phyloP scores from a whole-genome alignment of 441 rosid genomes.

The Pelargonium myrrhifolium region DNA sequence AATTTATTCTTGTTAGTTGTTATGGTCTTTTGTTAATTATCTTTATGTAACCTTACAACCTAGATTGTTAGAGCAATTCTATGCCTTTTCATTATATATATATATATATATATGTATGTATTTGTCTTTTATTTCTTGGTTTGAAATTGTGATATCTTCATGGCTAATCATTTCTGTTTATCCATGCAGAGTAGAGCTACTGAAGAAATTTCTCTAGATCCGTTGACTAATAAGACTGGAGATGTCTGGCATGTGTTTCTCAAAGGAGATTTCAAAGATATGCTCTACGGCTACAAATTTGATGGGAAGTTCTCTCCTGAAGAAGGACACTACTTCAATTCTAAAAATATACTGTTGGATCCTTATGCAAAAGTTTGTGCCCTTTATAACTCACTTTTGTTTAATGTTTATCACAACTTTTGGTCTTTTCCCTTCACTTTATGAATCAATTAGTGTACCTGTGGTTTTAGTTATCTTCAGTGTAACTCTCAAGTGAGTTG shows the following conservation, averaged over 20 bases:
- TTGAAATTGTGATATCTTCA: neutral
- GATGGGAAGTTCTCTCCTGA: constrained; percentile 62
- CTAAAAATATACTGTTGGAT: constrained; percentile 60
- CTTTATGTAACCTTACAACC: neutral
- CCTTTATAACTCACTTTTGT: neutral
- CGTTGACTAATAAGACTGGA: constrained; percentile 58
- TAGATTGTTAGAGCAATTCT: neutral
- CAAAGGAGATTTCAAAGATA: constrained; percentile 62
- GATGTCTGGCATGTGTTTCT: constrained; percentile 79
- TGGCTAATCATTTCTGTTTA: neutral
- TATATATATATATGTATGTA: neutral
- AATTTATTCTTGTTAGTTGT: neutral
- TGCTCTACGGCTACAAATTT: constrained; percentile 73
- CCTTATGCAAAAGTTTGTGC: constrained; percentile 76
- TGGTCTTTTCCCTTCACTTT: neutral
- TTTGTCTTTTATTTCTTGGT: neutral
- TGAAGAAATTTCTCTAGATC: constrained; percentile 63
- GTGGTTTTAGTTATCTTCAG: neutral
- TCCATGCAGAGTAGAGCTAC: constrained; percentile 56
- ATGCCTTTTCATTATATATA: neutral
- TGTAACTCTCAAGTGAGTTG: neutral
- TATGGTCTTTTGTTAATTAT: neutral
- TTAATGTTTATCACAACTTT: neutral
- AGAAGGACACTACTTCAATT: constrained; percentile 59
- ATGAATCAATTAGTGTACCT: neutral